These are phyloP conservation scores for Boletus pseudo-olivaceus DNA, from an alignment of 768 basidiomycete species.

Conservation along the genomic window DNA sequence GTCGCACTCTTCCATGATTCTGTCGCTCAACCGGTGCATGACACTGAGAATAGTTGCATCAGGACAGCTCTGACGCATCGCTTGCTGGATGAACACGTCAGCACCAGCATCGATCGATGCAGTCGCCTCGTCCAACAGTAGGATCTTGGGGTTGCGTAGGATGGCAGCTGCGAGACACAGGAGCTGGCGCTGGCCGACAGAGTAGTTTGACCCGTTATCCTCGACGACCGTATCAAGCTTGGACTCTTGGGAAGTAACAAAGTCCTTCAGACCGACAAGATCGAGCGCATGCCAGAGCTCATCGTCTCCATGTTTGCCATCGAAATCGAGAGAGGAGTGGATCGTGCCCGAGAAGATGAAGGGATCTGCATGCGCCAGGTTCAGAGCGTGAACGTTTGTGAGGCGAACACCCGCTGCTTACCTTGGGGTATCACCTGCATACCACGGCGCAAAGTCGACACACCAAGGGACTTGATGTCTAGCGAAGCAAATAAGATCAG, in stretches of 20 bases:
- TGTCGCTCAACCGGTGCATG: conserved; percentile 31
- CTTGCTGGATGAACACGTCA: conserved; percentile 62
- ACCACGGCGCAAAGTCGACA: conserved; percentile 26
- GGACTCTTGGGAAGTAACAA: conserved; percentile 69
- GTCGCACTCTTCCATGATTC: conserved; percentile 28
- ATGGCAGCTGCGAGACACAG: conserved; percentile 49
- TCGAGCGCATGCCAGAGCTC: conserved; percentile 41
- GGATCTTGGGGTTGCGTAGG: conserved; percentile 30
- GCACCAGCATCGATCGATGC: conserved; percentile 83
- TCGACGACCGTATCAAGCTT: conserved; percentile 74
- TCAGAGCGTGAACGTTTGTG: background rate
- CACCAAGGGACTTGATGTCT: conserved; percentile 81
- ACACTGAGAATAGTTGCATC: conserved; percentile 28
- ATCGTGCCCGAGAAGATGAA: conserved; percentile 34
- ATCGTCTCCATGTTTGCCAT: conserved; percentile 21
- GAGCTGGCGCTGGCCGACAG: conserved; percentile 89
- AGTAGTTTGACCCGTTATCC: conserved; percentile 69
- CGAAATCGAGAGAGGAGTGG: conserved; percentile 27
- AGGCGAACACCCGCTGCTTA: background rate
- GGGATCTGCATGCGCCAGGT: conserved; percentile 17
- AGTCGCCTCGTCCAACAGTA: conserved; percentile 32
- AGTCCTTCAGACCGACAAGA: conserved; percentile 57
- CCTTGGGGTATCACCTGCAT: conserved; percentile 32
- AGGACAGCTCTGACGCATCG: conserved; percentile 30
- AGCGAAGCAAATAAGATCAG: conserved; percentile 45